These are phyloP conservation scores for Sanghuangporus weigelae DNA, from an alignment of 1,284 basidiomycete species.

Conservation along the genomic window DNA sequence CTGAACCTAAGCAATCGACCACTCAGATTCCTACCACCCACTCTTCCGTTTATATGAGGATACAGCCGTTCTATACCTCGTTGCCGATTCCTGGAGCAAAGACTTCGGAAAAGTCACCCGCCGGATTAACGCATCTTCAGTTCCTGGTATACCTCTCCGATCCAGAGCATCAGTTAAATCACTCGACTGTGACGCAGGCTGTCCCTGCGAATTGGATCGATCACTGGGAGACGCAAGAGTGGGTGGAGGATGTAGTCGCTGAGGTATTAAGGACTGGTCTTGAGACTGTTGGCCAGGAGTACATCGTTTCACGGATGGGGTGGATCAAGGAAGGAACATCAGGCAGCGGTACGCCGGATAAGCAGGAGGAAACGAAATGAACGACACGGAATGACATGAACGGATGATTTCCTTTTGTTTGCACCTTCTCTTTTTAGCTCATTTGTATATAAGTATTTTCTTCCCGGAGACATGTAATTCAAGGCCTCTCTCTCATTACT, in stretches of 20 bases:
- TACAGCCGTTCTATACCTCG: slow-evolving; percentile 79
- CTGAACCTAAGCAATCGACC: slow-evolving; percentile 35
- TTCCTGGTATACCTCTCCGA: slow-evolving; percentile 84
- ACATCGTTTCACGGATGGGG: slow-evolving; percentile 76
- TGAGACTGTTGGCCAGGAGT: slow-evolving; percentile 86
- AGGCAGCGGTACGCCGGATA: slow-evolving; percentile 22
- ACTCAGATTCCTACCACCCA: slow-evolving; percentile 75
- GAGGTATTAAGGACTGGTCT: slow-evolving; percentile 78
- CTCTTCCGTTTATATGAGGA: slow-evolving; percentile 88
- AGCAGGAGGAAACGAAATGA: slow-evolving; percentile 12
- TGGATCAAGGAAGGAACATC: slow-evolving; percentile 43
- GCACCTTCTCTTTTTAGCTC: not conserved
- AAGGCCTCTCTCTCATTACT: not conserved
- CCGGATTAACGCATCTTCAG: slow-evolving; percentile 56
- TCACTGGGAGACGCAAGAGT: slow-evolving; percentile 88
- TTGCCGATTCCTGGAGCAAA: slow-evolving; percentile 37
- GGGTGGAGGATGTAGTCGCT: slow-evolving; percentile 92
- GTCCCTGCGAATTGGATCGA: slow-evolving; percentile 80
- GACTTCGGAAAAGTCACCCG: slow-evolving; percentile 20
- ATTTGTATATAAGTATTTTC: slow-evolving; percentile 3
- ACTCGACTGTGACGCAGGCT: slow-evolving; percentile 76
- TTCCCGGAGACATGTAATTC: not conserved
- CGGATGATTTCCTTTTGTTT: not conserved
- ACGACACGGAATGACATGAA: not conserved
- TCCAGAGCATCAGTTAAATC: slow-evolving; percentile 71